phyloP scores from a whole-genome alignment of 106 monocot species.

The Dendrobium officinale region DNA sequence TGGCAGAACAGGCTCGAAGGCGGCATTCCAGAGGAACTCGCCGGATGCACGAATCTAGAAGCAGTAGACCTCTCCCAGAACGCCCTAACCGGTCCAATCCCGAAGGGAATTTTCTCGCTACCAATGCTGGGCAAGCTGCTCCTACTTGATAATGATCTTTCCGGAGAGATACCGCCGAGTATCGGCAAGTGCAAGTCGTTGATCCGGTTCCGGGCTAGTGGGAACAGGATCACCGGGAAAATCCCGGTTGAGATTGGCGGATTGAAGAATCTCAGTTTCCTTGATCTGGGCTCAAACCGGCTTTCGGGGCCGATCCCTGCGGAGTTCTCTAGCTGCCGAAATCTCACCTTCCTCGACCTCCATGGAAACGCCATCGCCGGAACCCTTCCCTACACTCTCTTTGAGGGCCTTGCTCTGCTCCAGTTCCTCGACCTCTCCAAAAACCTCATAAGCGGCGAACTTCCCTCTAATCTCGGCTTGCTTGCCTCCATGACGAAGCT shows the following conservation, averaged over 20 bases:
- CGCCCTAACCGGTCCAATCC: conserved; percentile 60
- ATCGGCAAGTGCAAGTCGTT: conserved; percentile 65
- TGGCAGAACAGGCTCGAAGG: conserved; percentile 79
- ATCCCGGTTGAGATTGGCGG: conserved; percentile 67
- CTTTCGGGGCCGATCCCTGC: conserved; percentile 44
- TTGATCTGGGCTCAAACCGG: conserved; percentile 65
- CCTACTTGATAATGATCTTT: conserved; percentile 64
- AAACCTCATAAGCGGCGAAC: conserved; percentile 43
- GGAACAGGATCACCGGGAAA: conserved; percentile 45
- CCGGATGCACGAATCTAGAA: conserved; percentile 48
- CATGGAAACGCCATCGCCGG: conserved; percentile 61
- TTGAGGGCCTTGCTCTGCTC: conserved; percentile 35
- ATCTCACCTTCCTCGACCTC: conserved; percentile 79
- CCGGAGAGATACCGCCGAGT: conserved; percentile 65
- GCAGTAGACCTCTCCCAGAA: conserved; percentile 86
- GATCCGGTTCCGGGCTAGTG: conserved; percentile 57
- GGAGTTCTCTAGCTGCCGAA: conserved; percentile 56
- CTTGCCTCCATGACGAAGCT: conserved; percentile 68
- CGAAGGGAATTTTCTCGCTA: conserved; percentile 44
- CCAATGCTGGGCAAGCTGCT: conserved; percentile 55
- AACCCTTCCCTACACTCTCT: conserved; percentile 25
- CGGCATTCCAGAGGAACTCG: conserved; percentile 53
- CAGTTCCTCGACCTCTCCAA: conserved; percentile 68
- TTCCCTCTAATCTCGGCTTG: conserved; percentile 32
- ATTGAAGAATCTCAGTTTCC: conserved; percentile 68